Conservation (phyloP, 2,329 filamentous ascomycete species). For the Alternaria sp. region DNA sequence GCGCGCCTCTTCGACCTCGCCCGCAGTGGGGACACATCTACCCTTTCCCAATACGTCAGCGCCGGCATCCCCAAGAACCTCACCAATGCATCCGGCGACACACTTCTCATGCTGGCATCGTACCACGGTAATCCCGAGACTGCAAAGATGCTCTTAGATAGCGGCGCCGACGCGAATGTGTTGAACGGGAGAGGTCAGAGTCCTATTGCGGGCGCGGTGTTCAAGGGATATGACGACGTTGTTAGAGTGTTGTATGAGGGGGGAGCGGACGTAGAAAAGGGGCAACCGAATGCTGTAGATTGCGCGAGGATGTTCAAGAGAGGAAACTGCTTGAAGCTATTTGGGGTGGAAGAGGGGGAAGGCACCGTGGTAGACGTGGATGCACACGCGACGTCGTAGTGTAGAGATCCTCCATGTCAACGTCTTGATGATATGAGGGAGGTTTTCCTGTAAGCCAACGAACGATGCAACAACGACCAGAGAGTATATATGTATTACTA, state of each 20-base stretch:
- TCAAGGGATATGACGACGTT: constrained; percentile 73
- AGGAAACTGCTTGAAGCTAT: constrained; percentile 42
- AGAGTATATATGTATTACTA: background rate
- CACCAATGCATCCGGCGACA: constrained; percentile 77
- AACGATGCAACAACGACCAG: too few relatives aligned
- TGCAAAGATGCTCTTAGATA: constrained; percentile 66
- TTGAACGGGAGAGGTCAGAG: constrained; percentile 75
- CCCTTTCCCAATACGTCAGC: constrained; percentile 69
- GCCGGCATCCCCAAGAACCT: constrained; percentile 73
- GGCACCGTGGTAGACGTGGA: constrained; percentile 13
- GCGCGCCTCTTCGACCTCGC: constrained; percentile 73
- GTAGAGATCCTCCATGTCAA: background rate
- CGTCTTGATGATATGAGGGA: background rate
- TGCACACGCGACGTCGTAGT: constrained; percentile 4
- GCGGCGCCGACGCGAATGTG: constrained; percentile 72
- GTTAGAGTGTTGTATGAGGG: constrained; percentile 62
- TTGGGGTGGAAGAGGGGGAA: constrained; percentile 36
- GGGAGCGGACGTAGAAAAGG: constrained; percentile 52
- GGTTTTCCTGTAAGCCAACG: background rate
- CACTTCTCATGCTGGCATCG: constrained; percentile 75
- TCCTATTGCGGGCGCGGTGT: constrained; percentile 74
- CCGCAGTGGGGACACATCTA: constrained; percentile 64
- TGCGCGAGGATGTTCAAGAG: constrained; percentile 58
- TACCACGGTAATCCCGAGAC: constrained; percentile 73
- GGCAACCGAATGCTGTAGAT: constrained; percentile 58